A percentile compares a stretch with the other conserved stretches of the same genome.
phyloP scores from a whole-genome alignment of 2,329 filamentous ascomycete genomes.

The Paraphaeosphaeria minitans region DNA sequence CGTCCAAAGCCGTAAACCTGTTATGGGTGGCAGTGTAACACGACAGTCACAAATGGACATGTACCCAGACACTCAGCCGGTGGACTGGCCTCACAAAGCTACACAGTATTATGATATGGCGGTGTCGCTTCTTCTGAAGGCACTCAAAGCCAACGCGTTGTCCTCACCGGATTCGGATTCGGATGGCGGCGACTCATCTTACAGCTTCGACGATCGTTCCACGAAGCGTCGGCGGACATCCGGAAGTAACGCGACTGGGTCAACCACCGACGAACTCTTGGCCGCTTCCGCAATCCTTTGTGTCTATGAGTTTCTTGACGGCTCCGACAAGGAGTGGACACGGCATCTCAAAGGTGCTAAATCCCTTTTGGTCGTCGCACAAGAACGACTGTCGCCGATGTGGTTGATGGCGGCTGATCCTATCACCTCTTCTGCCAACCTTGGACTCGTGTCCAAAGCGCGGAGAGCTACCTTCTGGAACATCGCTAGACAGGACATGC shows the following conservation, averaged over 20 bases:
- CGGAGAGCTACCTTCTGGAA: slow-evolving; percentile 70
- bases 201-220: slow-evolving; percentile 20
- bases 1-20: slow-evolving; percentile 58
- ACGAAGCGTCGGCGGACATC: slow-evolving; percentile 51
- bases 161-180: slow-evolving; percentile 34
- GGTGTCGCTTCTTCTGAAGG: slow-evolving; percentile 54
- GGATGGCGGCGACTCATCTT: slow-evolving; percentile 22
- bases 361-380: slow-evolving; percentile 62
- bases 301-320: slow-evolving; percentile 71
- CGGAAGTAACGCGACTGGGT: slow-evolving; percentile 46
- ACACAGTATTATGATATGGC: slow-evolving; percentile 66
- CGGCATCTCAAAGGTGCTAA: slow-evolving; percentile 70
- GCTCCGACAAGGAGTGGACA: slow-evolving; percentile 66
- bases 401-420: slow-evolving; percentile 50
- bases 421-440: slow-evolving; percentile 29
- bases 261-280: slow-evolving; percentile 64
- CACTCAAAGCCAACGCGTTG: slow-evolving; percentile 41
- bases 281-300: slow-evolving; percentile 70
- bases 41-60: slow-evolving; percentile 59
- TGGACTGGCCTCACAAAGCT: slow-evolving; percentile 65
- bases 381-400: slow-evolving; percentile 55
- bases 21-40: slow-evolving; percentile 54
- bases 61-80: slow-evolving; percentile 53
- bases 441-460: slow-evolving; percentile 55
- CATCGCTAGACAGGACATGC: slow-evolving; percentile 68